These are phyloP conservation scores for Cerioporus squamosus DNA, from an alignment of 1,284 basidiomycete genomes.

Conservation along the genomic window DNA sequence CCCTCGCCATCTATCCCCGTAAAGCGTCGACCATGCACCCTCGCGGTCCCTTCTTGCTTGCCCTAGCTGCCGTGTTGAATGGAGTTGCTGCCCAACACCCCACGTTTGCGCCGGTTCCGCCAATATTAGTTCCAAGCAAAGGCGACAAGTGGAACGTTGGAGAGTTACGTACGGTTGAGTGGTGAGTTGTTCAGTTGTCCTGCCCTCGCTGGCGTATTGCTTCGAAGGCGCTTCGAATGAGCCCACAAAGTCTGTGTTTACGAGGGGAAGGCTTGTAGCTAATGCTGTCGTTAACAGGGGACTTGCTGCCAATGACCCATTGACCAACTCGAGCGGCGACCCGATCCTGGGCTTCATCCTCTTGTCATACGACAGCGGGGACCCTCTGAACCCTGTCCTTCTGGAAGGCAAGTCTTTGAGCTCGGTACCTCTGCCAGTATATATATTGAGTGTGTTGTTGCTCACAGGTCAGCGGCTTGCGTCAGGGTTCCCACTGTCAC, in stretches of 20 bases:
- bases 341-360: neutral
- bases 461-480: neutral
- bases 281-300: neutral
- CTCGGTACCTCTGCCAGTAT: neutral
- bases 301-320: neutral
- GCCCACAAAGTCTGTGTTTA: too few species aligned
- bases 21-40: neutral
- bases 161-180: neutral
- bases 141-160: neutral
- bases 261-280: too few species aligned
- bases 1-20: too few species aligned
- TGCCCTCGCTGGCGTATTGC: neutral
- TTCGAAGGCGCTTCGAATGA: too few species aligned
- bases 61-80: neutral
- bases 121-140: neutral
- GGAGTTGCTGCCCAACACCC: neutral
- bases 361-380: neutral
- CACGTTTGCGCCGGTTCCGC: neutral
- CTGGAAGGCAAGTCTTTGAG: neutral
- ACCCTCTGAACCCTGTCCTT: neutral
- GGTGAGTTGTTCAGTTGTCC: neutral
- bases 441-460: neutral
- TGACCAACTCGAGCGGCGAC: neutral
- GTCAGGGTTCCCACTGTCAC: neutral
- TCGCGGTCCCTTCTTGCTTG: neutral